Conservation (phyloP, 2,329 filamentous ascomycete species). For the Coniochaeta sp. region DNA sequence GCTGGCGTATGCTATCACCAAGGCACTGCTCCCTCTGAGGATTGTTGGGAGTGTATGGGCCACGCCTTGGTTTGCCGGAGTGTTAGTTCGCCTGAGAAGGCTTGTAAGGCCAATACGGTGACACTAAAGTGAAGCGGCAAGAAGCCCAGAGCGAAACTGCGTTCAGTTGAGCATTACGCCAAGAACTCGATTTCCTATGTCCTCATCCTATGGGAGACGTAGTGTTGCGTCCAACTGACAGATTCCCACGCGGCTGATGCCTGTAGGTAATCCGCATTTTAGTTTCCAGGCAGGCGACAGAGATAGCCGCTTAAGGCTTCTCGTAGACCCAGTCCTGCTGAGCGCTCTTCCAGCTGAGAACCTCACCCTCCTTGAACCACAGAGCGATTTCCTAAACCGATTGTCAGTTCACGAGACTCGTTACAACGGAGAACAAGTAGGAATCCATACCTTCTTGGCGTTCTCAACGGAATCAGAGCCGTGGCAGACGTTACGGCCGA, state of each 20-base stretch:
- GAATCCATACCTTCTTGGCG: slow-evolving; percentile 67
- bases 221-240: background rate
- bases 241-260: background rate
- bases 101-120: slow-evolving; percentile 18
- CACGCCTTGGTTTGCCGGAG: slow-evolving; percentile 84
- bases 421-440: background rate
- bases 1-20: slow-evolving; percentile 85
- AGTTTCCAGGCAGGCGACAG: background rate
- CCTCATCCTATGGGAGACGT: background rate
- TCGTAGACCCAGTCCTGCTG: slow-evolving; percentile 96
- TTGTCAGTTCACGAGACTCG: too few species aligned
- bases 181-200: background rate
- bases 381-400: slow-evolving; percentile 69
- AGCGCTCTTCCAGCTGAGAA: slow-evolving; percentile 77
- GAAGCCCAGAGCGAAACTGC: background rate
- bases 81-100: slow-evolving; percentile 38
- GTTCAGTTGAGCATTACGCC: background rate
- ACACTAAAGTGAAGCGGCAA: background rate
- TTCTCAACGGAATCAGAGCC: slow-evolving; percentile 97
- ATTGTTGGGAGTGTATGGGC: slow-evolving; percentile 76
- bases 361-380: slow-evolving; percentile 90
- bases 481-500: slow-evolving; percentile 61
- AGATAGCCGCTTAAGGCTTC: slow-evolving; percentile 42
- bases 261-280: background rate
- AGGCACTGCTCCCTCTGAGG: slow-evolving; percentile 71